Evolutionary conservation across 306 rosid species (phyloP), one percentile per base, ranked within the genome.

Genomic region (Acmispon strigosus): DNA sequence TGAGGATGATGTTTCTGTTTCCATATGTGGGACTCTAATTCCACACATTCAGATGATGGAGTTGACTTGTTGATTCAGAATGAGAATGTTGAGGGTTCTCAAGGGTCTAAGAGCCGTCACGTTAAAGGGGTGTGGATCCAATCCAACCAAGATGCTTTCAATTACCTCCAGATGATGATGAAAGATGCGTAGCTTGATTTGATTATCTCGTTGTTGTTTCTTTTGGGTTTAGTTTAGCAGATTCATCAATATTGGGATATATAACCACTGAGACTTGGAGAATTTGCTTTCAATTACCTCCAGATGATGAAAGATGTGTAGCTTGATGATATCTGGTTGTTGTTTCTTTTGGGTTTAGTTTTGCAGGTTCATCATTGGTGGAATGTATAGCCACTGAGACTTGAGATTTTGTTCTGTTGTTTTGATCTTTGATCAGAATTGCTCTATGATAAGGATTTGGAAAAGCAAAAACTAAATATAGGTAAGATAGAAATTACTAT

Each of bases 11-110:
- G 16, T 54, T 24, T 72, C 64, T 7, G 3, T 64, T 39, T 65
- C 74, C 27, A 65, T 62, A 4, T 72, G 78, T 34, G 82, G 78
- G 3, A 56, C 64, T 13, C 48, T 15, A 5, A 8, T 65, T 8
- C n/a, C 60, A 24, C 60, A 24, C 15, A 18, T 6, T 10, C 37
- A 32, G 37, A 32, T 22, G 61, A 11, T 22, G 0, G 1, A 0
- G 6, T 16, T 57, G 48, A 68, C 53, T 6, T 0, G 2, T 14
- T 61, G 9, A 52, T 74, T 2, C 65, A 10, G 7, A 13, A 27
- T 27, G 59, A 53, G 53, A 43, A n/a, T 8, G 6, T 24, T 27
- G 10, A 56, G 10, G 41, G 4, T 24, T 13, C 5, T 50, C 15
- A 22, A 4, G 62, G 44, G 2, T 62, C 64, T 43, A 8, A 49